Evolutionary conservation across 2,329 filamentous ascomycete genomes (phyloP), one percentile per base, ranked within the genome.

Genomic region (Clarireedia paspali): DNA sequence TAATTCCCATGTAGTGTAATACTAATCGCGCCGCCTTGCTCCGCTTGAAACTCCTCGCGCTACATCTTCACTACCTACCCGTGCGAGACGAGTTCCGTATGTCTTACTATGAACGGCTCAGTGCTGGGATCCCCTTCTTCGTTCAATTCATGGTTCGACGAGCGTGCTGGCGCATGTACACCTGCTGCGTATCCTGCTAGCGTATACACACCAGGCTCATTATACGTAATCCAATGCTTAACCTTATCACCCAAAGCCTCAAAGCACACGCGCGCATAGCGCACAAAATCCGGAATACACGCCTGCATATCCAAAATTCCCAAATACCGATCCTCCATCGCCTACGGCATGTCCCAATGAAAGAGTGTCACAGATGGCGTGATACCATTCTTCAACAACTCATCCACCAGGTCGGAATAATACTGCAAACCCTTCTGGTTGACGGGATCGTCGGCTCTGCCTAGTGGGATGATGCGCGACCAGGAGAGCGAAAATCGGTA

Each of bases 151-250:
- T 88, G 81, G 71, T 92, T 84, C 59, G 86, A 89, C 12, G 84
- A 88, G 66, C 81, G 83, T n/a, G 88, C 89, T 1, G 89, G 89
- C 10, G 89, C 89, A 67, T 90, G 90, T 59, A 82, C 76, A 39
- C 89, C 89, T 34, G 80, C 81, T 68, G 79, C 87, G 72, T 91
- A 92, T 40, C 89, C 89, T 36, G 92, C 80, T 57, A 92, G 84
- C 57, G 86, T 82, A 63, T 83, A 89, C 72, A 89, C 92, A 81
- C 87, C 92, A 5, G 89, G 89, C 74, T 95, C 89, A 70, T 92
- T 92, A 74, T 91, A 89, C 24, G 88, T 92, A 69, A 91, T 88
- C 89, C 89, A 95, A 73, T 89, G 79, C 75, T 89, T 89, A 67
- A 90, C 88, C 70, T 84, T 85, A 59, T 83, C 79, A 51, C 63